These are phyloP conservation scores for Fusarium clavum DNA, from an alignment of 2,329 filamentous ascomycete genomes.

Conservation along the genomic window DNA sequence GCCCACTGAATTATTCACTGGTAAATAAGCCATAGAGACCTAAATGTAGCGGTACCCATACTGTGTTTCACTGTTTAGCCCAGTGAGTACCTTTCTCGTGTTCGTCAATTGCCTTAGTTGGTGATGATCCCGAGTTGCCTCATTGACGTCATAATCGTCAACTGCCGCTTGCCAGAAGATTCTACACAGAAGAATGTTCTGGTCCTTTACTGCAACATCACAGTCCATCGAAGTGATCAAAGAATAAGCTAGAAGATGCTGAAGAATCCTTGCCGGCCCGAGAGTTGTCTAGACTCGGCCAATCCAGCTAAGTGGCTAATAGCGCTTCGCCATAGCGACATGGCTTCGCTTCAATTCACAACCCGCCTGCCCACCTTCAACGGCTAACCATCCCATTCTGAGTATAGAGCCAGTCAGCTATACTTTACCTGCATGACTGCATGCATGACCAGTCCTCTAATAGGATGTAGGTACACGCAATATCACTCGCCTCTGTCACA, in stretches of 20 bases:
- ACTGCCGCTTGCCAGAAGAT: slow-evolving; percentile 17
- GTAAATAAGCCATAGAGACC: slow-evolving; percentile 3
- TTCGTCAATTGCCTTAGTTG: background rate
- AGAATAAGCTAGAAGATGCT: background rate
- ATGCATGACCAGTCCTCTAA: slow-evolving; percentile 2
- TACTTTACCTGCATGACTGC: background rate
- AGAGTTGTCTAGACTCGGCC: background rate
- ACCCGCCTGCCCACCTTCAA: background rate
- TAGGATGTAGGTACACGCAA: background rate
- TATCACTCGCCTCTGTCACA: background rate
- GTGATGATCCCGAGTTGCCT: slow-evolving; percentile 33
- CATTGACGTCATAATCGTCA: slow-evolving; percentile 42
- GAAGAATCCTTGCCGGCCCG: background rate
- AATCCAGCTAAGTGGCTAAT: background rate
- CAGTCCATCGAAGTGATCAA: background rate
- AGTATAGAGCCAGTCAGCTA: background rate
- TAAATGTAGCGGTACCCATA: background rate
- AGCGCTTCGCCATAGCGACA: background rate
- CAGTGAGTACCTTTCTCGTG: background rate
- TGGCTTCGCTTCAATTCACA: background rate
- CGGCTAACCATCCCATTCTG: slow-evolving; percentile 2
- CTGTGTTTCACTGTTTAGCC: background rate
- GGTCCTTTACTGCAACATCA: background rate
- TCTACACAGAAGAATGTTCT: background rate
- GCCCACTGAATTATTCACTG: background rate